These are phyloP conservation scores for Rhynchospora breviuscula DNA, from an alignment of 176 grass and related monocot genomes.

Conservation along the genomic window DNA sequence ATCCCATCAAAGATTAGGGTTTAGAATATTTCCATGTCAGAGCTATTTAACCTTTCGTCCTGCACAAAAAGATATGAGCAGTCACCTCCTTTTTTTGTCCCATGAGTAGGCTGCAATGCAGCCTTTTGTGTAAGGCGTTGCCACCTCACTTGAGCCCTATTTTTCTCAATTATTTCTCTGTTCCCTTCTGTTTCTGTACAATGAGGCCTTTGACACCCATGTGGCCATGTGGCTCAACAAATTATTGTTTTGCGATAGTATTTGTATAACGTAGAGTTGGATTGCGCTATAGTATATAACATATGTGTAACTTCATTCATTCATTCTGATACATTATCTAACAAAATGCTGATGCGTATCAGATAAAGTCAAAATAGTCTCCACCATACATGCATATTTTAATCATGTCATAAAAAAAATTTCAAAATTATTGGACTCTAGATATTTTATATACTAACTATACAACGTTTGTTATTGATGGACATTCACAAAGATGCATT, in stretches of 20 bases:
- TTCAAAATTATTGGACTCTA: too few relatives aligned
- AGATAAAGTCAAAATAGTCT: too few relatives aligned
- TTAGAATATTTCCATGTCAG: constrained; percentile 18
- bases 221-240: neutral
- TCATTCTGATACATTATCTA: too few relatives aligned
- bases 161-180: neutral
- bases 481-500: too few relatives aligned
- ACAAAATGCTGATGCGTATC: too few relatives aligned
- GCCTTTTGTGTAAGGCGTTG: neutral
- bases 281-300: neutral
- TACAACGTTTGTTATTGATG: too few relatives aligned
- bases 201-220: neutral
- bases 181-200: neutral
- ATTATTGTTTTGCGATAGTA: neutral
- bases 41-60: neutral
- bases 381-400: too few relatives aligned
- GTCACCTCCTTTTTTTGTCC: constrained; percentile 8
- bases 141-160: neutral
- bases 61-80: constrained; percentile 4
- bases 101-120: constrained; percentile 9
- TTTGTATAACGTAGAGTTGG: neutral
- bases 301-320: neutral
- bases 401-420: too few relatives aligned
- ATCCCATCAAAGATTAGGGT: neutral
- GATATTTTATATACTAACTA: too few relatives aligned